phyloP scores from a whole-genome alignment of 192 early-diverging fungal genomes.

The Gonapodya sp. region DNA sequence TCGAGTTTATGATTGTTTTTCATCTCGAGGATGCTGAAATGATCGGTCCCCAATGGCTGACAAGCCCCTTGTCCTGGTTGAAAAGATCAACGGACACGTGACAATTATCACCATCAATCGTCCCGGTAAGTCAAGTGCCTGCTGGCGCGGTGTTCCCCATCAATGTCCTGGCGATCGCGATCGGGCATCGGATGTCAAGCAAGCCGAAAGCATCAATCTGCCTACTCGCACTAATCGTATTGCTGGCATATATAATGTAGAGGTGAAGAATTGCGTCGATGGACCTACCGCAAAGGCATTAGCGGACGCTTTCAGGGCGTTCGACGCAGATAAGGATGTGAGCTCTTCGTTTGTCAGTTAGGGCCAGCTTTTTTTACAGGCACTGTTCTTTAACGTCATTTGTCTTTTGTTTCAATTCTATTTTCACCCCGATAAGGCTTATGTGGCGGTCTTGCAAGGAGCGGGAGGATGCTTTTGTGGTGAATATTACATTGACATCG shows the following conservation, averaged over 20 bases:
- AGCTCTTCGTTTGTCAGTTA: no score
- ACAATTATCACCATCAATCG: conserved; percentile 1
- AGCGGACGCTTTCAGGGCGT: conserved; percentile 35
- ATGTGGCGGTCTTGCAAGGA: conserved; percentile 33
- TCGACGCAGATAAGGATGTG: conserved; percentile 31
- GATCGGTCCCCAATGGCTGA: no score
- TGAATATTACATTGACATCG: conserved; percentile 14
- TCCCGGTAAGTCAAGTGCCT: neutral
- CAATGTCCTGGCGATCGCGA: neutral
- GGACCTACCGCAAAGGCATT: conserved; percentile 27
- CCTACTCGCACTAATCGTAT: neutral
- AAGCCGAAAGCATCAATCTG: neutral
- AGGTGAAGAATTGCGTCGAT: conserved; percentile 38
- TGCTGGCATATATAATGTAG: conserved; percentile 20
- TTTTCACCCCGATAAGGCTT: conserved; percentile 3
- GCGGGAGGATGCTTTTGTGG: conserved; percentile 38
- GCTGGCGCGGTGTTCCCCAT: neutral
- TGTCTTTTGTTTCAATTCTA: neutral
- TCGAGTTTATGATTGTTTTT: no score
- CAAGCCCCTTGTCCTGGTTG: neutral
- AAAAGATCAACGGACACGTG: neutral
- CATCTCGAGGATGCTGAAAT: no score
- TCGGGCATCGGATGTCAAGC: neutral
- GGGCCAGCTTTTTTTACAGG: no score
- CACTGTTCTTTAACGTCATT: neutral